Evolutionary conservation across 257 asterid species (phyloP).

Genomic region (Sherardia arvensis): DNA sequence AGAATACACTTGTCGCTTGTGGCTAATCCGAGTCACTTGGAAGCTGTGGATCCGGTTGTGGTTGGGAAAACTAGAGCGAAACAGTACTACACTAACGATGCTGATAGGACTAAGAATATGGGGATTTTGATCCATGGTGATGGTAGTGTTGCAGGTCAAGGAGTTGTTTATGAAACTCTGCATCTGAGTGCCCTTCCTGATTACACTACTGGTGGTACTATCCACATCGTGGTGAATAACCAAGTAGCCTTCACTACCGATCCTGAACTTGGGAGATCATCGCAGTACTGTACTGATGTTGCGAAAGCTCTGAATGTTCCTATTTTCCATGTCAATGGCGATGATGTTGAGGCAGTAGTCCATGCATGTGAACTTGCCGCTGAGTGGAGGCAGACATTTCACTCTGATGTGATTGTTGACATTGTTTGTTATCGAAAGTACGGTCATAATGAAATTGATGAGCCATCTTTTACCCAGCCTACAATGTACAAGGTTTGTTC

Average conservation of each 20-base stretch:
- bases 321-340: constrained; percentile 94
- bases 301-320: constrained; percentile 93
- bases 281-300: constrained; percentile 95
- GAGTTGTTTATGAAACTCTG: constrained; percentile 94
- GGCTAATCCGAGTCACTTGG: constrained; percentile 96
- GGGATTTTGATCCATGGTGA: constrained; percentile 89
- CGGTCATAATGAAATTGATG: constrained; percentile 97
- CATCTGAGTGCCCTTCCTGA: constrained; percentile 98
- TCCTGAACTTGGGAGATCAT: constrained; percentile 86
- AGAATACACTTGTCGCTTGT: constrained; percentile 87
- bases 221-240: constrained; percentile 94
- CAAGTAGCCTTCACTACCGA: constrained; percentile 98
- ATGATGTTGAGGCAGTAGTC: constrained; percentile 92
- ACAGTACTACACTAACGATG: constrained; percentile 76
- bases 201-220: constrained; percentile 92
- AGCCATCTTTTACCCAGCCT: constrained; percentile 94
- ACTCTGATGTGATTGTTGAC: constrained; percentile 92
- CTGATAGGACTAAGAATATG: constrained; percentile 67
- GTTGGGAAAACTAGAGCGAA: constrained; percentile 93
- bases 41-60: constrained; percentile 93
- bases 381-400: constrained; percentile 96
- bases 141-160: constrained; percentile 98
- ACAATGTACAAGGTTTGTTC: constrained; percentile 76
- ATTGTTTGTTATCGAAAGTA: constrained; percentile 85
- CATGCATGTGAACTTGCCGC: constrained; percentile 96